Base-by-base conservation (phyloP, 2,329 filamentous ascomycete genomes). In the Aaosphaeria arxii region DNA sequence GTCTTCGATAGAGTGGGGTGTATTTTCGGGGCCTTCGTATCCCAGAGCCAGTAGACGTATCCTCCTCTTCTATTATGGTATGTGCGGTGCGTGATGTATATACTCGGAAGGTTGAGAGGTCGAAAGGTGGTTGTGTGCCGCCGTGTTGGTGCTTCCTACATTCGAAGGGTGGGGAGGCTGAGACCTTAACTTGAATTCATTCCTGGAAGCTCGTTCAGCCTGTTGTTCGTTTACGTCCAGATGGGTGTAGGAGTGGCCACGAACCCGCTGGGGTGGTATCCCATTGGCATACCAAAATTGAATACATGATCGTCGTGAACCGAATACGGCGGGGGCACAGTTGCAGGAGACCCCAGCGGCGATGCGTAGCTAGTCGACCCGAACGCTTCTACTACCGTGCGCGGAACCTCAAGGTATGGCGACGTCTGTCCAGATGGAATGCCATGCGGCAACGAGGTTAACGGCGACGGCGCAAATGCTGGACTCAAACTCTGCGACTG, bases 391-490 rank as follows among this genome's bases (percentile, higher is more conserved):
- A 66, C 61, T 9, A 62, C 53, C 17, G 66, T 63, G 50, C 67
- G 62, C 29, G 75, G 75, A 5, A 78, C 71, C 49, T 76, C 74
- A 43, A 78, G 70, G 47, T 72, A 78, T 5, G 70, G 70, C 7
- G 71, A 72, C 5, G 63, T 62, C 13, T 66, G 67, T 28, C 62
- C 50, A 45, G 67, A 60, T 47, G 61, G 39, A 58, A 69, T 51
- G 32, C 67, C 66, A 40, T 60, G 48, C 17, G 72, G 66, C 42
- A 67, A 55, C 47, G 74, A 72, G 30, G 65, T 69, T 28, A 75
- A 64, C 24, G 72, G 70, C 7, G 75, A 74, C 6, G 76, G 74
- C 5, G 74, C 73, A 58, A 78, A 78, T 0, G 75, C 76, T n/a
- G 76, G 76, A 52, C 74, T 77, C 6, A 76, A 63, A 50, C 74